A percentile compares a stretch with the other conserved stretches of the same genome.
These are phyloP conservation scores for Kwoniella dendrophila DNA, from an alignment of 768 basidiomycete genomes.

Conservation along the genomic window DNA sequence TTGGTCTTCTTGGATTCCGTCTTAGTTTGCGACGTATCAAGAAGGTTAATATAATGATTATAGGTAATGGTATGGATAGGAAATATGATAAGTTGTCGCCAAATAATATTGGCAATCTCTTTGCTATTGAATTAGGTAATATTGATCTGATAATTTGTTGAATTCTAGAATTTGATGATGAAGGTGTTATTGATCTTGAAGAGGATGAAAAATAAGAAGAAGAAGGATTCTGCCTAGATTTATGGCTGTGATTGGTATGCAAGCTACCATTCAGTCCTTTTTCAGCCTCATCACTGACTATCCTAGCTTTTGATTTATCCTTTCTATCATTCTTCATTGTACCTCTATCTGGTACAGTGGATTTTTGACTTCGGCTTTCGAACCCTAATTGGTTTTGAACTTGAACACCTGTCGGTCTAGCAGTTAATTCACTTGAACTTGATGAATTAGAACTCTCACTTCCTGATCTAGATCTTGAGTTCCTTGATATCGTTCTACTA, in stretches of 20 bases:
- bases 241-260: not conserved
- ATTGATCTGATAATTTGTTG: not conserved
- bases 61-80: constrained; percentile 16
- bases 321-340: not conserved
- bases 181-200: not conserved
- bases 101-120: not conserved
- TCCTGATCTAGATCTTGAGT: constrained; percentile 10
- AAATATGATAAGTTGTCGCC: constrained; percentile 1
- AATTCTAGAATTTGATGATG: not conserved
- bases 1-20: not conserved
- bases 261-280: not conserved
- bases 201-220: not conserved
- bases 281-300: too few relatives aligned
- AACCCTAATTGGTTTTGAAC: not conserved
- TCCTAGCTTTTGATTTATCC: constrained; percentile 13
- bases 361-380: not conserved
- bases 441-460: constrained; percentile 31
- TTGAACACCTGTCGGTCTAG: constrained; percentile 30
- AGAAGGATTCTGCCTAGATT: not conserved
- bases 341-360: not conserved
- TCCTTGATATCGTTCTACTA: too few relatives aligned
- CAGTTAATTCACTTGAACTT: constrained; percentile 42
- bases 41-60: constrained; percentile 9
- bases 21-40: constrained; percentile 3
- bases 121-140: constrained; percentile 6